phyloP scores from a whole-genome alignment of 805 yeast genomes.

The Jamesozyma gamospora region DNA sequence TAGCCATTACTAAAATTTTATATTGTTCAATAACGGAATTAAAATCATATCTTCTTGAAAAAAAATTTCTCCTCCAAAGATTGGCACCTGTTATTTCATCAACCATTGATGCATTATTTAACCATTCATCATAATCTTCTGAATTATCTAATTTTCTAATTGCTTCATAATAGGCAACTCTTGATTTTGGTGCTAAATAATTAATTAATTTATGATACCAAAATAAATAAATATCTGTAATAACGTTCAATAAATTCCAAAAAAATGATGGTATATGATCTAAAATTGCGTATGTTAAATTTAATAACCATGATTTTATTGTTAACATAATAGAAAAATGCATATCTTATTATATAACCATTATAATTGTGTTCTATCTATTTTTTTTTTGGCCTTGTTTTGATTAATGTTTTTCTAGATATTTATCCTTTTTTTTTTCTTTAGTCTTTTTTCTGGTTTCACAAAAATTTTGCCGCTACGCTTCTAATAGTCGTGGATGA shows the following conservation, averaged over 20 bases:
- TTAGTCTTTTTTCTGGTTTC: too few species aligned
- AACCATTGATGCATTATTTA: constrained; percentile 37
- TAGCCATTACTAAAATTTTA: constrained; percentile 49
- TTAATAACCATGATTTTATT: constrained; percentile 12
- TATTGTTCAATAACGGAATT: constrained; percentile 67
- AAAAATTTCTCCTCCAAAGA: constrained; percentile 74
- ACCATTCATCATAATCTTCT: constrained; percentile 64
- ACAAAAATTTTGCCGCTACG: too few species aligned
- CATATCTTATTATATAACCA: too few species aligned
- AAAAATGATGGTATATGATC: constrained; percentile 35
- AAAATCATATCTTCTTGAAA: constrained; percentile 75
- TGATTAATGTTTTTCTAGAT: too few species aligned
- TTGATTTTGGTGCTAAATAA: constrained; percentile 24
- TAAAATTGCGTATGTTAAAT: constrained; percentile 20
- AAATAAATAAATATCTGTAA: constrained; percentile 34
- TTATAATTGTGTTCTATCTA: too few species aligned
- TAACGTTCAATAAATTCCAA: constrained; percentile 33
- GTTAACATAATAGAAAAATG: too few species aligned
- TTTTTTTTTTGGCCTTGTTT: too few species aligned
- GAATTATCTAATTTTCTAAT: constrained; percentile 42
- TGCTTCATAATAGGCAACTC: constrained; percentile 32
- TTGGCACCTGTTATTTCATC: constrained; percentile 46
- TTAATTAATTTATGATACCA: constrained; percentile 29
- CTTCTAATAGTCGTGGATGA: too few species aligned
- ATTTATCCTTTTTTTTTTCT: too few species aligned